These are phyloP conservation scores for Dendrothele bispora DNA, from an alignment of 768 basidiomycete genomes.

Conservation along the genomic window DNA sequence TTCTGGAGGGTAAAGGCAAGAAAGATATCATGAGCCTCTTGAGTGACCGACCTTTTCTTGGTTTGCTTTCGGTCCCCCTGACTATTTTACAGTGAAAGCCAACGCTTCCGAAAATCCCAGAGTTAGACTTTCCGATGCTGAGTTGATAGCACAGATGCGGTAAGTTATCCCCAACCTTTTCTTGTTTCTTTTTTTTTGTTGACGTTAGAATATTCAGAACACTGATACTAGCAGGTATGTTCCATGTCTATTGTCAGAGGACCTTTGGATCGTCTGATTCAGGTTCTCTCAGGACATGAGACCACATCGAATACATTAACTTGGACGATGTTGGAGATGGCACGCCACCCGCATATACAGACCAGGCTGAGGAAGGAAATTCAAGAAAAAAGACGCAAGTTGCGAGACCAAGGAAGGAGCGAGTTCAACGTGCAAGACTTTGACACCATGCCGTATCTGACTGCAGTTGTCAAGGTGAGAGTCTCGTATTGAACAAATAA, in stretches of 20 bases:
- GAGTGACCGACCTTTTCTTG: constrained; percentile 18
- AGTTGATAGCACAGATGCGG: constrained; percentile 26
- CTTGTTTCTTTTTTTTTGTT: neutral
- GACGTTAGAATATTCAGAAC: neutral
- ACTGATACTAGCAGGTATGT: neutral
- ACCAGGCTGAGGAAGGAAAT: constrained; percentile 1
- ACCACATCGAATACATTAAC: neutral
- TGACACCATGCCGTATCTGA: constrained; percentile 49
- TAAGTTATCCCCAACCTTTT: constrained; percentile 4
- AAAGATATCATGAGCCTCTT: constrained; percentile 36
- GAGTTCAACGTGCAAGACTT: constrained; percentile 43
- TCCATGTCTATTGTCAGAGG: neutral
- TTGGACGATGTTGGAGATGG: constrained; percentile 2
- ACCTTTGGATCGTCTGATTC: neutral
- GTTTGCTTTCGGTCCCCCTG: neutral
- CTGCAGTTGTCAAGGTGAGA: constrained; percentile 46
- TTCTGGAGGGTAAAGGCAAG: constrained; percentile 6
- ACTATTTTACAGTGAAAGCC: constrained; percentile 11
- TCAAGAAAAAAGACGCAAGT: neutral
- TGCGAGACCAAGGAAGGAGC: constrained; percentile 15
- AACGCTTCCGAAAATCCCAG: constrained; percentile 14
- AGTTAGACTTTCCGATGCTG: constrained; percentile 19
- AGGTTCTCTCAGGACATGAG: neutral
- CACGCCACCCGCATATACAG: neutral
- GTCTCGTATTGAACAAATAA: too few relatives aligned